phyloP scores from a whole-genome alignment of 1,284 basidiomycete genomes.

The Apiotrichum siamense region DNA sequence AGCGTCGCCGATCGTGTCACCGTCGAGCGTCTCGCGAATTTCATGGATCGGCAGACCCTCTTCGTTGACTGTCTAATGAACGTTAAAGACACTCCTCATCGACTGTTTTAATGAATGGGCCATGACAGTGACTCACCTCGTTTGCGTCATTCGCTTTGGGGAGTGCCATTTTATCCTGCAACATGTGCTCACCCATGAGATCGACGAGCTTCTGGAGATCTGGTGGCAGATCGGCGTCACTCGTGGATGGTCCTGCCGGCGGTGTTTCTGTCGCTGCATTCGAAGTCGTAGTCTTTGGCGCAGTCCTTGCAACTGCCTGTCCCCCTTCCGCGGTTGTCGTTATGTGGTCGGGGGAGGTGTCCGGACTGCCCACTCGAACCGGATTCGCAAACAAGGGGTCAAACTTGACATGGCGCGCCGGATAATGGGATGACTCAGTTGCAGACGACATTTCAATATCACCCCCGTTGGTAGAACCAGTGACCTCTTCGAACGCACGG shows the following conservation, averaged over 20 bases:
- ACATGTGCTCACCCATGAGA: conserved; percentile 14
- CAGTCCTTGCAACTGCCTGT: not conserved
- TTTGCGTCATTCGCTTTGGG: not conserved
- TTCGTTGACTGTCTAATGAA: conserved; percentile 24
- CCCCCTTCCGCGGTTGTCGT: not conserved
- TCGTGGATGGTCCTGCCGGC: not conserved
- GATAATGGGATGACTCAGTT: not conserved
- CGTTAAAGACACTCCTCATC: no score
- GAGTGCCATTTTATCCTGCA: conserved; percentile 9
- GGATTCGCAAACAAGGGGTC: conserved; percentile 11
- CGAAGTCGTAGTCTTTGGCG: not conserved
- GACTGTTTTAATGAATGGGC: no score
- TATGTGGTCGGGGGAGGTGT: no score
- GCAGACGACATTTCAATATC: not conserved
- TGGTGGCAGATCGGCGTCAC: conserved; percentile 4
- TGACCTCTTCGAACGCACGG: not conserved
- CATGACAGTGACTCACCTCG: not conserved
- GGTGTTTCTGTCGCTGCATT: not conserved
- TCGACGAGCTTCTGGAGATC: conserved; percentile 17
- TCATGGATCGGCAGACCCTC: conserved; percentile 42
- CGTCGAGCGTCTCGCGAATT: conserved; percentile 36
- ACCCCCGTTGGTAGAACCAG: not conserved
- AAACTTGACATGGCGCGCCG: not conserved
- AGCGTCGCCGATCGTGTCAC: conserved; percentile 23
- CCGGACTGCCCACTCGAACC: not conserved